phyloP scores from a whole-genome alignment of 257 asterid genomes.

The Fraxinus cuspidata region DNA sequence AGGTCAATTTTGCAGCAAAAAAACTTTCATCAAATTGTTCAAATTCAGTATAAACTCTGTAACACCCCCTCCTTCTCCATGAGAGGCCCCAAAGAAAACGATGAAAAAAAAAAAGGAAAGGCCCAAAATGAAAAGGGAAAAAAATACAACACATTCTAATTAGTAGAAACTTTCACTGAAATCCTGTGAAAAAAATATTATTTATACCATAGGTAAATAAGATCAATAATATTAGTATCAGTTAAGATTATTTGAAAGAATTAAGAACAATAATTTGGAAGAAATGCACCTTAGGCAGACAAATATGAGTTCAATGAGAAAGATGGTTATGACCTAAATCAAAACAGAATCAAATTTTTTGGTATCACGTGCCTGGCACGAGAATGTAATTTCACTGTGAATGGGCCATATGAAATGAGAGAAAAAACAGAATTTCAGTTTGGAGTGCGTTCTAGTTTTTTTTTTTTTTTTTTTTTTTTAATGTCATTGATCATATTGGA shows the following conservation, averaged over 20 bases:
- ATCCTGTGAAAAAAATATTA: conserved; percentile 5
- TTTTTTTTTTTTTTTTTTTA: neutral
- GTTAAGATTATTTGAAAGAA: conserved; percentile 3
- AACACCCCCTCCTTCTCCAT: neutral
- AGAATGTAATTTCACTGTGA: neutral
- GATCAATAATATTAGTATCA: neutral
- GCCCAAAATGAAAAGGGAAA: conserved; percentile 7
- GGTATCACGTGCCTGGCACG: neutral
- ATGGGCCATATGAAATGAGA: neutral
- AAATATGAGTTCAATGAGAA: conserved; percentile 3
- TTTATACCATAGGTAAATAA: conserved; percentile 4
- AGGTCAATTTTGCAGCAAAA: conserved; percentile 2
- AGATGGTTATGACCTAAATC: neutral
- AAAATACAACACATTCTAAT: conserved; percentile 1
- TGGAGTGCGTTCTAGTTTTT: neutral
- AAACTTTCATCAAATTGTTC: neutral
- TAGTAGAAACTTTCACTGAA: neutral
- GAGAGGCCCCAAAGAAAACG: neutral
- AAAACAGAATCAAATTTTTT: neutral
- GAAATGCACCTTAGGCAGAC: neutral
- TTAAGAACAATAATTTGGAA: neutral
- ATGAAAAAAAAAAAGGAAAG: neutral
- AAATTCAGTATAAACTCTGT: too few relatives aligned
- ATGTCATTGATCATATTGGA: neutral
- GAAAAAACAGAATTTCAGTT: neutral